A percentile compares a stretch with the other conserved stretches of the same genome.
phyloP scores from a whole-genome alignment of 192 early-diverging fungal species.

The Coemansia sp. region DNA sequence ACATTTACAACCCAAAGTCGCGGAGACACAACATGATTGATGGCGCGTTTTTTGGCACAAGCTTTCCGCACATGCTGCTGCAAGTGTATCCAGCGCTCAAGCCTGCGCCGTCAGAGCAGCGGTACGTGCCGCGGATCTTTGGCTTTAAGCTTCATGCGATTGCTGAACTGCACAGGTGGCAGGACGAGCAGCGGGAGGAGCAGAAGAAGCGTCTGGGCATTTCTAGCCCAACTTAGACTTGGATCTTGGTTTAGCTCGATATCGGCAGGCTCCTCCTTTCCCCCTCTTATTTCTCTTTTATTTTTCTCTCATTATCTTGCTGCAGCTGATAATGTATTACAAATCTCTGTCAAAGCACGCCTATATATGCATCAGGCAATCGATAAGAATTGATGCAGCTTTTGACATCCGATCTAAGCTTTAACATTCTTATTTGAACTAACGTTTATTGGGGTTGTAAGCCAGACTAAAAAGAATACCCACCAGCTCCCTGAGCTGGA shows the following conservation, averaged over 20 bases:
- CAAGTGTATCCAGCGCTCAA: slow-evolving; percentile 83
- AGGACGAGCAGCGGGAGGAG: slow-evolving; percentile 81
- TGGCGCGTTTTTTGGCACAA: slow-evolving; percentile 96
- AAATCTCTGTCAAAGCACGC: not conserved
- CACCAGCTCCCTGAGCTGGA: too few species aligned
- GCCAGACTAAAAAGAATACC: too few species aligned
- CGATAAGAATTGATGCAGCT: not conserved
- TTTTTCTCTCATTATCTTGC: not conserved
- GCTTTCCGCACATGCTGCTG: slow-evolving; percentile 94
- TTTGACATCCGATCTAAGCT: not conserved
- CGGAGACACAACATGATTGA: slow-evolving; percentile 83
- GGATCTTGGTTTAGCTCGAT: not conserved
- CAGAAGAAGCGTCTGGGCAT: slow-evolving; percentile 54
- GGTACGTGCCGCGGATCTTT: slow-evolving; percentile 92
- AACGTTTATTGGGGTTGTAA: too few species aligned
- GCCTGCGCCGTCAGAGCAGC: slow-evolving; percentile 74
- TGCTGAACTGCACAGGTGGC: slow-evolving; percentile 86
- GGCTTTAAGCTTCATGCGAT: slow-evolving; percentile 92
- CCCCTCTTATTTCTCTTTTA: not conserved
- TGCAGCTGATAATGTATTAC: not conserved
- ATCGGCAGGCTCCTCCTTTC: not conserved
- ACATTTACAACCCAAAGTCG: slow-evolving; percentile 92
- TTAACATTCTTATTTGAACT: too few species aligned
- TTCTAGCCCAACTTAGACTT: slow-evolving; percentile 3
- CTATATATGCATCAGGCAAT: not conserved